Base-by-base conservation (phyloP, 441 rosid genomes). In the Brassica balearica region DNA sequence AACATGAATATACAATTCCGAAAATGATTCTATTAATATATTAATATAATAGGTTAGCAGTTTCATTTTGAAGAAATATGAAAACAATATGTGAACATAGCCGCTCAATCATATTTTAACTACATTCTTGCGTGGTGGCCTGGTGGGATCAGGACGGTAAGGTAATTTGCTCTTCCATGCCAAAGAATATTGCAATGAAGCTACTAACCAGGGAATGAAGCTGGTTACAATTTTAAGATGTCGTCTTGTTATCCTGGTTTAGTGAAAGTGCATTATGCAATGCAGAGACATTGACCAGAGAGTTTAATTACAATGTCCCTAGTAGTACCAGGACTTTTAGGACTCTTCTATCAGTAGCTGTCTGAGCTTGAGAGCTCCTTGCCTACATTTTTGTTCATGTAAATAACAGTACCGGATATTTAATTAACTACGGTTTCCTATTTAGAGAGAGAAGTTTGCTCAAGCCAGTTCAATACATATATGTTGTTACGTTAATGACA, bases 161-260 rank as follows among this genome's bases (percentile, higher is more conserved):
- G 19, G 80, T 64, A 14, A 81, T 92, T 20, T 91, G 90, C 69
- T 78, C 87, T 72, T 92, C 98, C 14, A 25, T 77, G 5, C 88
- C 95, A 0, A 78, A 6, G 23, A 29, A 29, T 94, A 92, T 38
- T 97, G 94, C 8, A 63, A 82, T 7, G 97, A 97, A 62, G 78
- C 25, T 56, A 56, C 17, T 92, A 92, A 80, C 86, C 89, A 6
- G 97, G 97, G 75, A 86, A 92, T 34, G 97, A 94, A 84, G 82
- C 87, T 66, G 98, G 91, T 67, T 94, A 91, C 65, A 77, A 89
- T 38, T 92, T 92, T 14, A 97, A 97, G 79, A 92, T 91, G 95
- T 87, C 98, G 3, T 79, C 97, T 3, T 94, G 94, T 83, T 92
- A 91, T 83, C 97, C 95, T 46, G 69, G 80, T 20, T 91, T 91